Conservation (phyloP, 176 grass and related monocot genomes). For the Paspalum vaginatum region DNA sequence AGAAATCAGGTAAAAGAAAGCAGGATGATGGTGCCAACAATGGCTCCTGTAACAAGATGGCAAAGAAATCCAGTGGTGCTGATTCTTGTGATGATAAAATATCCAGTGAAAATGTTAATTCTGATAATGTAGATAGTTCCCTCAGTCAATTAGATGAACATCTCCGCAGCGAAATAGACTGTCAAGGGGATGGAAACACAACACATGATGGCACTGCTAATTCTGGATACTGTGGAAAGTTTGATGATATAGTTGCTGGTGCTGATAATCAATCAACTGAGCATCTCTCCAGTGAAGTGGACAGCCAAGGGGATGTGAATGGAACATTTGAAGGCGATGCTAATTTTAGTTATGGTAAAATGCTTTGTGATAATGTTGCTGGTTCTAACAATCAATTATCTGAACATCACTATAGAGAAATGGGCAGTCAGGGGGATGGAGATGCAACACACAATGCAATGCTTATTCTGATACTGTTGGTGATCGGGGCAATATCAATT, state of each 20-base stretch:
- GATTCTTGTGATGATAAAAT: neutral
- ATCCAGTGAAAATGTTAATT: neutral
- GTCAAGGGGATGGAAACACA: constrained; percentile 14
- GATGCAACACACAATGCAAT: constrained; percentile 30
- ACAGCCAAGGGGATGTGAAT: neutral
- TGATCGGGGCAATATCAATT: constrained; percentile 14
- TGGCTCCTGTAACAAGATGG: neutral
- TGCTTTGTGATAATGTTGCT: constrained; percentile 19
- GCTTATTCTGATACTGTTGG: neutral
- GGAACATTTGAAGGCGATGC: neutral
- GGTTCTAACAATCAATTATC: constrained; percentile 16
- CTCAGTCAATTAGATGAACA: neutral
- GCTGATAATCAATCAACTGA: neutral
- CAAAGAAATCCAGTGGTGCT: neutral
- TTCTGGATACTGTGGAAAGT: neutral
- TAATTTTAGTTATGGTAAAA: neutral
- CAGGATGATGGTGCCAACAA: constrained; percentile 37
- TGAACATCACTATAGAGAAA: constrained; percentile 29
- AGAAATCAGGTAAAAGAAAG: constrained; percentile 45
- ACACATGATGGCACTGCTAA: neutral
- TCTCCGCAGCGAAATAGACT: constrained; percentile 2
- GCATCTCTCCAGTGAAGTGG: neutral
- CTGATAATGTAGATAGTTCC: constrained; percentile 25
- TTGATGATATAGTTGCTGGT: constrained; percentile 1
- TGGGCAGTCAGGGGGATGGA: constrained; percentile 26